Evolutionary conservation across 148 eudicot species (phyloP), one percentile per base, ranked within the genome.

Genomic region (Nepenthes gracilis): DNA sequence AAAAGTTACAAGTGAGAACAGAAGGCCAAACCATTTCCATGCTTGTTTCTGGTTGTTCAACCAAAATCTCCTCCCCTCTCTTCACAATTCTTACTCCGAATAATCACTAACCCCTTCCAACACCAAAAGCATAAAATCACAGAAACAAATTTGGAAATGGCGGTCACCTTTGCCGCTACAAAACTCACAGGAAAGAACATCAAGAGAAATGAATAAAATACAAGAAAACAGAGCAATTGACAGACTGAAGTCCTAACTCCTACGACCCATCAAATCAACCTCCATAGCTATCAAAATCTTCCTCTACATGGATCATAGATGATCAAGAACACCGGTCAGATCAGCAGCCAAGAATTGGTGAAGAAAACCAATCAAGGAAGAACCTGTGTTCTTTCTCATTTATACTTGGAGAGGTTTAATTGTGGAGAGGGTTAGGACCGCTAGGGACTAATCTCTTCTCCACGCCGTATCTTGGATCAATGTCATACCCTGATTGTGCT

Each of bases 401-500:
- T 23, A 23, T 23, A 23, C 23, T 23, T 23, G 23, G 23, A 23
- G 23, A 23, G 23, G 23, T 15, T 85, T 70, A 88, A 61, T 92
- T 87, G 43, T 92, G 97, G 5, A 92, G 90, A 15, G 94, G 97
- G 83, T 92, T 92, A 4, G 97, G 97, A 0, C 97, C 97, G 53
- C 96, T 79, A 1, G 97, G 97, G 55, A 92, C 95, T 33, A 92
- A 68, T 52, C 97, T 80, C 58, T 92, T 92, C 61, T 80, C 78
- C 15, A 88, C 94, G 1, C 97, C 97, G 62, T 73, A 92, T 61
- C 82, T 74, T 9, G 94, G 96, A 64, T 91, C 97, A 35, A 87
- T 80, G 10, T 78, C 93, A 8, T 70, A 59, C 14, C 32, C 59
- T 23, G 33, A 36, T 1, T 32, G 64, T 0, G 61, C 52, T 6